Evolutionary conservation across 805 yeast species (phyloP).

Genomic region (Candida berthetii): DNA sequence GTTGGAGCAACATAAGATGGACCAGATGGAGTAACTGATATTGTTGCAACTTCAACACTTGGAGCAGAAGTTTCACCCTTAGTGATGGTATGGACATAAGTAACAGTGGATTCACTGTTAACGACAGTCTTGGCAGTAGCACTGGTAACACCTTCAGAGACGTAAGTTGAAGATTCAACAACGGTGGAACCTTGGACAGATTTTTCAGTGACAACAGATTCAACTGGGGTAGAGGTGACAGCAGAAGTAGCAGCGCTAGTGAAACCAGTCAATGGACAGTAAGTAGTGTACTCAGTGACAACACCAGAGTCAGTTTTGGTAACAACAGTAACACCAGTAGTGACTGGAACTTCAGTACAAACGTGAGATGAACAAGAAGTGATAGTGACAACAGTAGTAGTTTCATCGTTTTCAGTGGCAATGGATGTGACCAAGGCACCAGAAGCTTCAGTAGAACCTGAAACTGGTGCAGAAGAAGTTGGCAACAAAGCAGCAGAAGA

Average conservation of each 20-base stretch:
- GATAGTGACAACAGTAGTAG: slow-evolving; percentile 23
- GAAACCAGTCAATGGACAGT: slow-evolving; percentile 6
- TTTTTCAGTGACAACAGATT: slow-evolving; percentile 1
- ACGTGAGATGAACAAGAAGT: slow-evolving; percentile 10
- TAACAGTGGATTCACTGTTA: neutral
- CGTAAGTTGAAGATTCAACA: no score
- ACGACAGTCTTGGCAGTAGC: slow-evolving; percentile 11
- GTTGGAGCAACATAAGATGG: neutral
- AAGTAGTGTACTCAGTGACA: slow-evolving; percentile 13
- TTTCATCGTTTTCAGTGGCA: slow-evolving; percentile 11
- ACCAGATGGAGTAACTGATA: neutral
- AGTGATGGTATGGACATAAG: neutral
- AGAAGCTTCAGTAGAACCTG: slow-evolving; percentile 6
- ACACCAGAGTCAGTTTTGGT: slow-evolving; percentile 23
- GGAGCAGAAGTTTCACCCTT: neutral
- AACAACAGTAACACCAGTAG: slow-evolving; percentile 22
- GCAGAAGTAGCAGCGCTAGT: slow-evolving; percentile 5
- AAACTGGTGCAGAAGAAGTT: slow-evolving; percentile 6
- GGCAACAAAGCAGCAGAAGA: slow-evolving; percentile 8
- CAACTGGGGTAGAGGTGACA: slow-evolving; percentile 15
- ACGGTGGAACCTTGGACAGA: no score
- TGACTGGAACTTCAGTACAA: slow-evolving; percentile 7
- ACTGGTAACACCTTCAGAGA: slow-evolving; percentile 11
- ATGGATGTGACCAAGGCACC: slow-evolving; percentile 15
- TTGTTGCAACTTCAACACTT: neutral